phyloP scores from a whole-genome alignment of 495 filamentous ascomycete genomes.

The Arthonia radiata region DNA sequence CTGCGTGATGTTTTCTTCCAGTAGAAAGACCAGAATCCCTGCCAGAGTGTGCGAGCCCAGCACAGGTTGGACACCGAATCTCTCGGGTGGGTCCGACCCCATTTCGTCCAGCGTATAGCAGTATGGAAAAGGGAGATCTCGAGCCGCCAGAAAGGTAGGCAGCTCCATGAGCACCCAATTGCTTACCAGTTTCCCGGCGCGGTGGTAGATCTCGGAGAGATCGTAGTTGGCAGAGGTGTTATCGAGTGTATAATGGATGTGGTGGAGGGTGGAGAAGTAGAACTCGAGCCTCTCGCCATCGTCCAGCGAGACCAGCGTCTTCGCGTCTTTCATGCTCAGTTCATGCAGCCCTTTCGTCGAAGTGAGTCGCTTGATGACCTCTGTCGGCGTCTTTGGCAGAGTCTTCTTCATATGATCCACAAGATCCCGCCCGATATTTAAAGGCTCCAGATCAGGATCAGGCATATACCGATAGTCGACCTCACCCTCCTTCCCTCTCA shows the following conservation, averaged over 20 bases:
- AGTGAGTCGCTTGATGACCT: slow-evolving; percentile 32
- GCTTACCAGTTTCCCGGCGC: slow-evolving; percentile 6
- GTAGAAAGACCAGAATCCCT: too few species aligned
- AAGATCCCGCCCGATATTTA: slow-evolving; percentile 47
- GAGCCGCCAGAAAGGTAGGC: slow-evolving; percentile 5
- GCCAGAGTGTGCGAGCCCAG: too few species aligned
- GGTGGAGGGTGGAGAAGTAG: slow-evolving; percentile 47
- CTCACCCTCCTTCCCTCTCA: slow-evolving; percentile 88
- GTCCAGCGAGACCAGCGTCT: slow-evolving; percentile 54
- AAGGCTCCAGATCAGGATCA: slow-evolving; percentile 67
- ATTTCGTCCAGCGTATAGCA: slow-evolving; percentile 20
- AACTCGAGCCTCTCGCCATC: slow-evolving; percentile 61
- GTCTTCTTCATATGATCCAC: slow-evolving; percentile 30
- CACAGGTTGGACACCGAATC: slow-evolving; percentile 30
- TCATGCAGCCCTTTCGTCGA: slow-evolving; percentile 23
- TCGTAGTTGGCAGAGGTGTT: too few species aligned
- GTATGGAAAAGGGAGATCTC: slow-evolving; percentile 7
- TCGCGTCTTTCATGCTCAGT: slow-evolving; percentile 65
- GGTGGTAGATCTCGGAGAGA: slow-evolving; percentile 5
- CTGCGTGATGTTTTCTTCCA: slow-evolving; percentile 11
- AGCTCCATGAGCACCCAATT: slow-evolving; percentile 9
- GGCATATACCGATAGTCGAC: slow-evolving; percentile 98
- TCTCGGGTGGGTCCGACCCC: slow-evolving; percentile 19
- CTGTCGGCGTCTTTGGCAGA: slow-evolving; percentile 46
- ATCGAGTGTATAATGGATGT: slow-evolving; percentile 19